phyloP scores from a whole-genome alignment of 2,329 filamentous ascomycete species.

The Aspergillus sp. region DNA sequence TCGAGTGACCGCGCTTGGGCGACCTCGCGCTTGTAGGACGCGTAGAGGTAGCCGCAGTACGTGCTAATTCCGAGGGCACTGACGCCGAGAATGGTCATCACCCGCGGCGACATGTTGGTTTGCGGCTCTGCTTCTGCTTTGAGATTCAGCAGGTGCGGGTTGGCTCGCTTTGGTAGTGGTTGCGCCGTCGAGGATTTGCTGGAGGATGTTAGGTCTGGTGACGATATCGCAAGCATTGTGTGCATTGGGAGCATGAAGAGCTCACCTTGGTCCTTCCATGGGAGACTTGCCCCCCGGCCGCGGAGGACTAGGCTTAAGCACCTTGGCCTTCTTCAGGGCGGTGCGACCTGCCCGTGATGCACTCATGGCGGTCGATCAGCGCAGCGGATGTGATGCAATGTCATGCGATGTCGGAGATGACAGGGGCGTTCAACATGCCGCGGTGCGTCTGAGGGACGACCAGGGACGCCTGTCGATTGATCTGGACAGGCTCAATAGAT shows the following conservation, averaged over 20 bases:
- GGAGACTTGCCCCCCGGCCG: conserved; percentile 14
- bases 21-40: conserved; percentile 40
- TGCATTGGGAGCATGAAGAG: neutral
- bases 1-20: conserved; percentile 29
- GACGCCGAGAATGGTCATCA: conserved; percentile 39
- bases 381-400: neutral
- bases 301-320: conserved; percentile 14
- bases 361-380: conserved; percentile 22
- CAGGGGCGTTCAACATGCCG: too few species aligned
- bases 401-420: neutral
- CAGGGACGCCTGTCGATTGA: too few species aligned
- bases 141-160: conserved; percentile 24
- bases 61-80: conserved; percentile 41
- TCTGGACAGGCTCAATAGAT: too few species aligned
- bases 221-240: neutral
- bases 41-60: conserved; percentile 46
- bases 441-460: too few species aligned
- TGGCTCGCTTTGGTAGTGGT: conserved; percentile 21
- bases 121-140: conserved; percentile 11
- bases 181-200: conserved; percentile 13
- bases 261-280: conserved; percentile 20
- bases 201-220: neutral
- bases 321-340: conserved; percentile 22
- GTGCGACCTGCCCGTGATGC: conserved; percentile 21
- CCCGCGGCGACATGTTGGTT: conserved; percentile 27